phyloP scores from a whole-genome alignment of 106 monocot species.

The Phalaenopsis aphrodite region DNA sequence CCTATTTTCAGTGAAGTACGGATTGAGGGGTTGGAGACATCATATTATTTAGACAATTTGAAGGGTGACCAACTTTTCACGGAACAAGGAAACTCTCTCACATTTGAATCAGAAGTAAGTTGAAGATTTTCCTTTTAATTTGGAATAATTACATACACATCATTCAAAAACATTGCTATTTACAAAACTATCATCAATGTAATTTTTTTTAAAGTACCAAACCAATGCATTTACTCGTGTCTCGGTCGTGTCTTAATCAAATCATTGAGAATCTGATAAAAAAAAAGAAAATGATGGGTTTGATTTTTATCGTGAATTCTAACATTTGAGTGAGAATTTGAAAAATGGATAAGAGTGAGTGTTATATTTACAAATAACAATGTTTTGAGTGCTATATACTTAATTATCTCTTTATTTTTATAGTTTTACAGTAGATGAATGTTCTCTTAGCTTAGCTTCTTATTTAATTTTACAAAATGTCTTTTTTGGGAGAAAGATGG shows the following conservation, averaged over 20 bases:
- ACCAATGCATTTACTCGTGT: too few species aligned
- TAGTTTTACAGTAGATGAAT: too few species aligned
- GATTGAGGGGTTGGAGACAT: constrained; percentile 85
- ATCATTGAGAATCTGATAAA: too few species aligned
- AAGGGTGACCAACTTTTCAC: constrained; percentile 51
- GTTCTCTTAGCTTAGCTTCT: too few species aligned
- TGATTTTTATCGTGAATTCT: neutral
- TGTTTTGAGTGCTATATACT: too few species aligned
- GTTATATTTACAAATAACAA: neutral
- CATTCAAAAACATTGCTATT: too few species aligned
- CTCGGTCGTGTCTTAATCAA: too few species aligned
- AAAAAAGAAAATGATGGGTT: neutral
- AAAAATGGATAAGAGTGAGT: too few species aligned
- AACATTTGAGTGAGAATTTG: too few species aligned
- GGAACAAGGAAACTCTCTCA: constrained; percentile 81
- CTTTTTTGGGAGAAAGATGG: constrained; percentile 15
- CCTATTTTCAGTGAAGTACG: constrained; percentile 63
- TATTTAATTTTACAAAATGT: neutral
- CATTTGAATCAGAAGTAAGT: constrained; percentile 84
- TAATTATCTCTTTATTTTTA: neutral
- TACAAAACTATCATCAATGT: too few species aligned
- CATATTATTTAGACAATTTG: constrained; percentile 78
- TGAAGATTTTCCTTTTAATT: neutral
- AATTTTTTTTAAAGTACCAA: too few species aligned
- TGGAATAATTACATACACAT: too few species aligned